A percentile compares a stretch with the other conserved stretches of the same genome.
phyloP scores from a whole-genome alignment of 352 stramenopile species.

The Pythium biforme region DNA sequence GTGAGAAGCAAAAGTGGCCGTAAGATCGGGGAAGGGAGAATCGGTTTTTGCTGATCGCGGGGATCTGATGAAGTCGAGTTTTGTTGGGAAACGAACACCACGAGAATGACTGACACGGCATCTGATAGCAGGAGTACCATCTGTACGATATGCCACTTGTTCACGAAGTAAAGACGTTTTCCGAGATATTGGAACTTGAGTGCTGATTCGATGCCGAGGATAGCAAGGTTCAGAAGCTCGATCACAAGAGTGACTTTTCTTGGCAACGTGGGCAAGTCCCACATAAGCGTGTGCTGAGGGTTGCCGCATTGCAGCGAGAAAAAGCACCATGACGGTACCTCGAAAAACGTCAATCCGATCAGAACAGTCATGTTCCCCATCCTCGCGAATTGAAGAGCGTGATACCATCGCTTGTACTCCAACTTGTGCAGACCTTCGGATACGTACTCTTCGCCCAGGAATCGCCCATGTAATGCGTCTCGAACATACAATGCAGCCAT shows the following conservation, averaged over 20 bases:
- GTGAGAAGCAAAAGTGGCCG: constrained; percentile 47
- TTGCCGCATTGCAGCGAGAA: constrained; percentile 39
- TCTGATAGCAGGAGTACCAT: constrained; percentile 45
- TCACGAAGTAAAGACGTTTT: constrained; percentile 46
- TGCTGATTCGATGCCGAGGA: constrained; percentile 42
- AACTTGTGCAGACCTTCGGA: constrained; percentile 44
- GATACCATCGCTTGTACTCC: constrained; percentile 51
- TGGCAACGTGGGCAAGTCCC: constrained; percentile 36
- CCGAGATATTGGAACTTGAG: constrained; percentile 57
- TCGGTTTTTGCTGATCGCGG: constrained; percentile 19
- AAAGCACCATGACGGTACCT: constrained; percentile 59
- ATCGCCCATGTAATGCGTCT: constrained; percentile 44
- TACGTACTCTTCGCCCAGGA: constrained; percentile 50
- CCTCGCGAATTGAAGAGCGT: constrained; percentile 42
- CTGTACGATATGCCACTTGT: constrained; percentile 57
- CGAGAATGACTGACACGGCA: constrained; percentile 39
- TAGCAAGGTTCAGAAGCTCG: constrained; percentile 41
- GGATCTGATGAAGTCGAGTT: neutral
- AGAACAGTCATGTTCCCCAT: constrained; percentile 48
- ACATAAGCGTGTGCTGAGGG: constrained; percentile 30
- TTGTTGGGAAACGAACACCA: constrained; percentile 30
- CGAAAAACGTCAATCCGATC: constrained; percentile 48
- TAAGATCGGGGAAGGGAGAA: constrained; percentile 44
- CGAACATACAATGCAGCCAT: constrained; percentile 49
- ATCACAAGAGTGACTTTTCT: constrained; percentile 33